These are phyloP conservation scores for Blepharisma japonicum DNA, from an alignment of 73 alveolate species.

Conservation along the genomic window DNA sequence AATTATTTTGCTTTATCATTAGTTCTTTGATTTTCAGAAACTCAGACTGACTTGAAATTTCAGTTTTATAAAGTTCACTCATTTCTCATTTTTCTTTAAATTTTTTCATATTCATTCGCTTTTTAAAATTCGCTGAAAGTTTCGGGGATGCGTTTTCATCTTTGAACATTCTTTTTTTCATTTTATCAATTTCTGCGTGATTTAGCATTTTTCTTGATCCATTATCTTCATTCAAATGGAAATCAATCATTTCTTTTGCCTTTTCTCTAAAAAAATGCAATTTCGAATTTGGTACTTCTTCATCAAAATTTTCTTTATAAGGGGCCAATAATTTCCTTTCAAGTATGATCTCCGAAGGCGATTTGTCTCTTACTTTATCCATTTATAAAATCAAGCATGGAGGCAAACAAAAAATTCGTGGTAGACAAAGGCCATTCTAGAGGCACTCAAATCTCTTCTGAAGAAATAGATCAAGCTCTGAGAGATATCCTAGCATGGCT, in stretches of 20 bases:
- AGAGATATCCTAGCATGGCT: slow-evolving; percentile 6
- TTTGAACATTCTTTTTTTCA: no score
- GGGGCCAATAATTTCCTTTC: background rate
- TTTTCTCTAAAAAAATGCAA: background rate
- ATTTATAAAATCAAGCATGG: slow-evolving; percentile 7
- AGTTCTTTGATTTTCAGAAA: background rate
- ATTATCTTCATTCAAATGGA: background rate
- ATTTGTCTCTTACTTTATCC: background rate
- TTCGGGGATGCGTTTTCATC: no score
- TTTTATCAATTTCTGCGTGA: no score
- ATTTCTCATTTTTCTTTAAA: no score
- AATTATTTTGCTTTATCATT: background rate
- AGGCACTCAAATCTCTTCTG: background rate
- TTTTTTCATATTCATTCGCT: no score
- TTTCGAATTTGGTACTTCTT: background rate
- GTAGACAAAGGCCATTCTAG: slow-evolving; percentile 14
- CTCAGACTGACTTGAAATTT: no score
- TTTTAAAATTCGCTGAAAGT: no score
- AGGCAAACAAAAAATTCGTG: slow-evolving; percentile 18
- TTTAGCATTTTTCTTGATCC: background rate
- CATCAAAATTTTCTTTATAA: no score
- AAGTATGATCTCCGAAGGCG: slow-evolving; percentile 15
- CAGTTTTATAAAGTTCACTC: no score
- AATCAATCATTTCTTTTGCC: slow-evolving; percentile 12
- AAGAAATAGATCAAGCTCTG: slow-evolving; percentile 21